Conservation (phyloP, 208 protist genomes). For the Novymonas esmeraldas region DNA sequence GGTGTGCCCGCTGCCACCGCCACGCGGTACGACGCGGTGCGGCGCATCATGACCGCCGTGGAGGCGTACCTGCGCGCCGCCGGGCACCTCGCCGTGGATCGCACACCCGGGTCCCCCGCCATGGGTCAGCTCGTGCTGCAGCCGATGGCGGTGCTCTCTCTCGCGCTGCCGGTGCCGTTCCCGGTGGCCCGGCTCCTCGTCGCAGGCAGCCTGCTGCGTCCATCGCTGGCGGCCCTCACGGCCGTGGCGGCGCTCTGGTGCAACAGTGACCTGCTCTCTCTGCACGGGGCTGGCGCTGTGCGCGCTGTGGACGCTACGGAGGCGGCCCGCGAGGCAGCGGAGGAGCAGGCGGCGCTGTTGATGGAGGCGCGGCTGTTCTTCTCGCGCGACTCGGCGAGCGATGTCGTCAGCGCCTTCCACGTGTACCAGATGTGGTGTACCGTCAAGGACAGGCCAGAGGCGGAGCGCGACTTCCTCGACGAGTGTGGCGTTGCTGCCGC, state of each 20-base stretch:
- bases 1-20: conserved; percentile 49
- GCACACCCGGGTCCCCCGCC: conserved; percentile 1
- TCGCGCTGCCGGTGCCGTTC: conserved; percentile 52
- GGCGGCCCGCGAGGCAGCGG: conserved; percentile 9
- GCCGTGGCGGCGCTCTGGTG: conserved; percentile 71
- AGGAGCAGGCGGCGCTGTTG: conserved; percentile 47
- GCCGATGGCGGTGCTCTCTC: conserved; percentile 54
- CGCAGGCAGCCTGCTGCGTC: conserved; percentile 41
- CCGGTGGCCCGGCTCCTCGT: conserved; percentile 57
- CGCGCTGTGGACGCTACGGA: conserved; percentile 17
- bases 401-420: conserved; percentile 68
- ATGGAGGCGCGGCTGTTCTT: conserved; percentile 79
- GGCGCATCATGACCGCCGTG: conserved; percentile 52
- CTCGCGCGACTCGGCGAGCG: conserved; percentile 65
- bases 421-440: conserved; percentile 84
- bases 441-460: conserved; percentile 24
- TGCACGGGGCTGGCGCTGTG: conserved; percentile 14
- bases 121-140: conserved; percentile 27
- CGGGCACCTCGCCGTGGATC: conserved; percentile 43
- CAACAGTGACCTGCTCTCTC: conserved; percentile 54
- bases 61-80: conserved; percentile 59
- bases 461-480: conserved; percentile 49
- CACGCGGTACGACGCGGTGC: conserved; percentile 69
- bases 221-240: conserved; percentile 51
- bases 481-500: conserved; percentile 54